Evolutionary conservation across 2,329 filamentous ascomycete species (phyloP), one percentile per base, ranked within the genome.

Genomic region (Aspergillus jensenii): DNA sequence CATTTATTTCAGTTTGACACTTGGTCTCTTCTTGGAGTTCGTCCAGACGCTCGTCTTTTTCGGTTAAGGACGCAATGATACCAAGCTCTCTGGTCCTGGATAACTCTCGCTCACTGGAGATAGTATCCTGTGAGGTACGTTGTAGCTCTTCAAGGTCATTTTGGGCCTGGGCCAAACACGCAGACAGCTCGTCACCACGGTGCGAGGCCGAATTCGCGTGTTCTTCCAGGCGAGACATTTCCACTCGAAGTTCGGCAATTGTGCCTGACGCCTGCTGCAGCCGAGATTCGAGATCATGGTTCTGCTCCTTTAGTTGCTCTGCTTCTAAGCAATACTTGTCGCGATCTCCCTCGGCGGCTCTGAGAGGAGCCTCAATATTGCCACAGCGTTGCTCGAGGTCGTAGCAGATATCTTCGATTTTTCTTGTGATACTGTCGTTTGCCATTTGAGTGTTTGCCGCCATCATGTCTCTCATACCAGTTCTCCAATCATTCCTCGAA

Each of bases 311-410:
- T 75, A 73, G 4, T 68, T 65, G 69, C 33, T 75, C 67, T 9
- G 76, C 68, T 41, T 79, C 70, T 0, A 70, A 58, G 19, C 69
- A 69, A 2, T 79, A 57, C 9, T 64, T 62, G 8, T 70, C 59
- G 3, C 77, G 67, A 56, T 76, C 66, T 55, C 68, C 64, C 46
- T 68, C 67, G 6, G 65, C 81, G 15, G 72, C 70, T 4, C 76
- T 76, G 12, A 87, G 71, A 6, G 84, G 84, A 49, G 76, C 76
- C 68, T 87, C 84, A 2, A 82, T 75, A 33, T 77, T 78, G 35
- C 81, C 76, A 64, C 84, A 87, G 7, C 84, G 79, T 9, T 71
- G 71, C 63, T 87, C 84, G 1, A 87, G 73, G 56, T 85, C 82
- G 23, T 78, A 76, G 64, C 84, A 86, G 12, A 83, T 79, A 35